Base-by-base conservation (phyloP, 1,139 yeast species). In the Saccharomyces hybrid region DNA sequence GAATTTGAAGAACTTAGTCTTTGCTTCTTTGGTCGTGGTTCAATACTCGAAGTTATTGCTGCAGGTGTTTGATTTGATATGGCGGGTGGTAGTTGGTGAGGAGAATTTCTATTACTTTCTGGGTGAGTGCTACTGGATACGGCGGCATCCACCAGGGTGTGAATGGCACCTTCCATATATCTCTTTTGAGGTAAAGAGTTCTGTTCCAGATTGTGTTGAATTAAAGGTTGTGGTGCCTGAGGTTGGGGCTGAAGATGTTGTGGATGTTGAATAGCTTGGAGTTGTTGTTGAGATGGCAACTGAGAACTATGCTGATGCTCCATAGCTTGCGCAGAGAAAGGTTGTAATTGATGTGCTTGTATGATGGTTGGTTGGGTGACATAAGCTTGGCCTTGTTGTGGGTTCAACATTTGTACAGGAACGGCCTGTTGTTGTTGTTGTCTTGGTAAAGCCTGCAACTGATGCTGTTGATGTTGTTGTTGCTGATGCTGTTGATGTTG, bases 81-180 rank as follows among this genome's bases (percentile, higher is more conserved):
- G 24, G 44, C 6, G 11, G 8, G 26, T 11, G 44, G 12, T 38
- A 19, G 24, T 38, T 19, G 44, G 9, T 19, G 12, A 38, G 44
- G 44, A 19, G 24, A 38, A 12, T 38, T 38, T 16, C 24, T 19
- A 24, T 38, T 38, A 38, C 19, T 38, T 19, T 38, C 44, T 16
- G 44, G 24, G 12, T 19, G 44, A 12, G 49, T 31, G 21, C 49
- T 27, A 26, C 59, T 54, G 5, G 68, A 59, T 3, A 63, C 65
- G 4, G 69, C 69, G 24, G 70, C 71, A 54, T 64, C 62, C 7
- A 67, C 70, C 31, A 67, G 53, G 2, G 69, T 65, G 53, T 66
- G 61, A 50, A 67, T 68, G 19, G 64, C 67, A n/a, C 64, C 66
- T 49, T 65, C 70, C 53, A 61, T 56, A 9, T 63, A 58, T 57